These are phyloP conservation scores for Obelidium mucronatum DNA, from an alignment of 192 early-diverging fungal genomes.

Conservation along the genomic window DNA sequence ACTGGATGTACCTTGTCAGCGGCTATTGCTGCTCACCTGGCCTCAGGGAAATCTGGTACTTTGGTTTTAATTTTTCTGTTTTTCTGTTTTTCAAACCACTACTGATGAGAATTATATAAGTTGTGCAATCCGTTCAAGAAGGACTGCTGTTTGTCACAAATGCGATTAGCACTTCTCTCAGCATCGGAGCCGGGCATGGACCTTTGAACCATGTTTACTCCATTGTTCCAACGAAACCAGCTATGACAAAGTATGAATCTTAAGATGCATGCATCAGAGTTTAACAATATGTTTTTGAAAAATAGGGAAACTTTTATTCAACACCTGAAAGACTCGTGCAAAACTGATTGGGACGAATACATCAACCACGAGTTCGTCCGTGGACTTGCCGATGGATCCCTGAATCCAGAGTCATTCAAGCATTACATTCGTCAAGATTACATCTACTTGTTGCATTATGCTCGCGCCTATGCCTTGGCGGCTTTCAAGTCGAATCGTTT, in stretches of 20 bases:
- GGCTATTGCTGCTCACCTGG: slow-evolving; percentile 78
- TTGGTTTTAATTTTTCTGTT: not conserved
- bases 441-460: slow-evolving; percentile 80
- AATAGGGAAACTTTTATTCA: slow-evolving; percentile 40
- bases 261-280: too few relatives aligned
- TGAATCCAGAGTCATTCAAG: slow-evolving; percentile 72
- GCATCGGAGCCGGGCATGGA: slow-evolving; percentile 73
- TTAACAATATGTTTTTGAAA: too few relatives aligned
- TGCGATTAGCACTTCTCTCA: slow-evolving; percentile 66
- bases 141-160: slow-evolving; percentile 69
- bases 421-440: slow-evolving; percentile 89
- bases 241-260: not conserved
- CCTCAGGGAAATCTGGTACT: slow-evolving; percentile 57
- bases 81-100: not conserved
- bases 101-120: slow-evolving; percentile 48
- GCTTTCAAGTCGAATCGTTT: slow-evolving; percentile 63
- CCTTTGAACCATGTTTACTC: slow-evolving; percentile 79
- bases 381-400: slow-evolving; percentile 75
- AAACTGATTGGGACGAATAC: slow-evolving; percentile 71
- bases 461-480: slow-evolving; percentile 75
- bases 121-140: slow-evolving; percentile 58
- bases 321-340: slow-evolving; percentile 53
- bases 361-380: slow-evolving; percentile 78
- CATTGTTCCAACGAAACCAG: slow-evolving; percentile 2
- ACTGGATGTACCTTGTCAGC: slow-evolving; percentile 89